These are phyloP conservation scores for Cladorrhinum sp. DNA, from an alignment of 2,329 filamentous ascomycete genomes.

Conservation along the genomic window DNA sequence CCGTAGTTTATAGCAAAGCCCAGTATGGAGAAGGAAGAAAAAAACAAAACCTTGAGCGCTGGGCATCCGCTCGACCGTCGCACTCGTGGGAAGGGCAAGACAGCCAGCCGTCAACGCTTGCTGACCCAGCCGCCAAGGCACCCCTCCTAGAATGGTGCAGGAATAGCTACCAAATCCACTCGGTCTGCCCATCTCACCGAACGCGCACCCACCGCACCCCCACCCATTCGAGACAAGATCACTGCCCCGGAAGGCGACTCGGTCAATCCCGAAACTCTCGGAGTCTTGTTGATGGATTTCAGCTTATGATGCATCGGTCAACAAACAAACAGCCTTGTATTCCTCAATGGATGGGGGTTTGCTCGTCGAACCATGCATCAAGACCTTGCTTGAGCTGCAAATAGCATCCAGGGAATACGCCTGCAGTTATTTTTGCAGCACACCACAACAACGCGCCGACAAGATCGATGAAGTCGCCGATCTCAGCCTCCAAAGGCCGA, in stretches of 20 bases:
- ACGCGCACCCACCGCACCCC: background rate
- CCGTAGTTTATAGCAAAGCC: background rate
- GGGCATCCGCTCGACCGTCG: slow-evolving; percentile 8
- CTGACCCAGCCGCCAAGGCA: background rate
- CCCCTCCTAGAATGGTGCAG: background rate
- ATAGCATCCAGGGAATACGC: background rate
- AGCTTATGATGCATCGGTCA: background rate
- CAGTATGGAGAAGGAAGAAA: background rate
- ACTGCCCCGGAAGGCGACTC: slow-evolving; percentile 9
- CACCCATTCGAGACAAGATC: background rate
- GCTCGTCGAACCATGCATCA: background rate
- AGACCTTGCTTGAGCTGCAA: background rate
- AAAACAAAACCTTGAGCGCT: background rate
- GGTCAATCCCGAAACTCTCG: background rate
- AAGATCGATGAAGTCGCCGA: slow-evolving; percentile 10
- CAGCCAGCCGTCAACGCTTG: background rate
- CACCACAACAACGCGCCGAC: background rate
- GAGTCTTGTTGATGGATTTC: background rate
- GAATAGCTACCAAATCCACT: background rate
- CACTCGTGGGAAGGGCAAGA: background rate
- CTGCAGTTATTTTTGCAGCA: background rate
- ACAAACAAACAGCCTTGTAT: background rate
- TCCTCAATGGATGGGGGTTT: background rate
- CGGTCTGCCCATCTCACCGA: background rate
- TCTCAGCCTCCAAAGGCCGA: slow-evolving; percentile 14